These are phyloP conservation scores for Amauroascus niger DNA, from an alignment of 2,329 filamentous ascomycete genomes.

Conservation along the genomic window DNA sequence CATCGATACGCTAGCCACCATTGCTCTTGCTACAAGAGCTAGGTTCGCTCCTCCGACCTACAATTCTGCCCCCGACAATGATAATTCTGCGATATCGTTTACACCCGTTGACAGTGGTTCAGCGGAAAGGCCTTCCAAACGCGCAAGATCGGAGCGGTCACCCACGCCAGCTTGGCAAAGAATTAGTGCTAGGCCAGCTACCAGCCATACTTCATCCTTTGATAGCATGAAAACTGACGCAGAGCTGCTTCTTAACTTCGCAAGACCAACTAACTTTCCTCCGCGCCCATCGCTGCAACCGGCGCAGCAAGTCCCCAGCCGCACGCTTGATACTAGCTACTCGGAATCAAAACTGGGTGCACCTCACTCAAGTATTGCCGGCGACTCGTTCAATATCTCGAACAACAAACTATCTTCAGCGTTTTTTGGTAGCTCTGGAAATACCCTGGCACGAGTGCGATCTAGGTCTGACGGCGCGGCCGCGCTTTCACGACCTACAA, in stretches of 20 bases:
- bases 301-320: conserved; percentile 21
- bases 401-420: conserved; percentile 6
- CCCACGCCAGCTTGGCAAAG: conserved; percentile 34
- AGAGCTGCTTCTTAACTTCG: conserved; percentile 40
- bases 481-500: conserved; percentile 29
- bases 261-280: conserved; percentile 31
- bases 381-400: not conserved
- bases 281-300: conserved; percentile 15
- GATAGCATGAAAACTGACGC: conserved; percentile 39
- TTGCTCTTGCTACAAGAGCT: conserved; percentile 42
- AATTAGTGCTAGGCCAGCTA: conserved; percentile 22
- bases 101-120: conserved; percentile 42
- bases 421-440: conserved; percentile 4
- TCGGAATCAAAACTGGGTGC: conserved; percentile 5
- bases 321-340: conserved; percentile 25
- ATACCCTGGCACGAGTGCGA: conserved; percentile 29
- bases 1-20: conserved; percentile 43
- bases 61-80: conserved; percentile 57
- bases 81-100: conserved; percentile 72
- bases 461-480: conserved; percentile 37
- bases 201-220: conserved; percentile 24
- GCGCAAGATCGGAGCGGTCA: conserved; percentile 50
- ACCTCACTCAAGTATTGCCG: not conserved
- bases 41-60: conserved; percentile 32
- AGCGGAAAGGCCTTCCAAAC: conserved; percentile 47